Base-by-base conservation (phyloP, 805 yeast genomes). In the Yarrowia phangngaensis region DNA sequence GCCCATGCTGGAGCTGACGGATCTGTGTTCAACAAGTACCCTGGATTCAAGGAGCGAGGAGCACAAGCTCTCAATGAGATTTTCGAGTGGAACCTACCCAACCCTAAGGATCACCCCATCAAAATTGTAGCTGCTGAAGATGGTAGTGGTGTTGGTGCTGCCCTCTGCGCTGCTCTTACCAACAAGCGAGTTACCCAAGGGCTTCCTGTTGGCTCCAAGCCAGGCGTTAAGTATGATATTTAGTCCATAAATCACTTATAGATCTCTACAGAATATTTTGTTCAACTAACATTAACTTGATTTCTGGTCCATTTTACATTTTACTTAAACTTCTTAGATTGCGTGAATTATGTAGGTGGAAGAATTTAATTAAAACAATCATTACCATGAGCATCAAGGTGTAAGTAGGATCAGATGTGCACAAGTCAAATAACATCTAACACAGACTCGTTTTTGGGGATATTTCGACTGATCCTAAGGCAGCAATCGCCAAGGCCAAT, bases 131-230 rank as follows among this genome's bases (percentile, higher is more conserved):
- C 94, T 52, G 97, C 98, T 56, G 96, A 90, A 71, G 98, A 92
- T 71, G 98, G 98, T 60, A 83, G 92, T 28, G 97, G 97, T 72
- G 96, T 86, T 40, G 98, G 98, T 64, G 98, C 98, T 51, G 98
- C 97, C 46, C 77, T 90, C 60, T 90, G 92, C 69, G 97, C 98
- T 50, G 97, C 97, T 33, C 76, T 90, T 67, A 83, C 97, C 51
- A 78, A 83, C 66, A 74, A 78, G 66, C 82, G 98, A 72, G 72
- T 82, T 61, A 73, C 70, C 56, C 72, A 76, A 53, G 90, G 90
- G 9, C 58, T 61, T 16, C 60, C 66, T 23, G 66, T 65, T 20
- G 69, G 69, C 19, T 55, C 56, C 49, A 50, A 45, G 20, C 34
- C 34, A 12, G 48, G 48, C 9, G 35, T 41, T 16, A 30, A 41